phyloP scores from a whole-genome alignment of 345 rosid genomes.

The Aquilaria yunnanensis region DNA sequence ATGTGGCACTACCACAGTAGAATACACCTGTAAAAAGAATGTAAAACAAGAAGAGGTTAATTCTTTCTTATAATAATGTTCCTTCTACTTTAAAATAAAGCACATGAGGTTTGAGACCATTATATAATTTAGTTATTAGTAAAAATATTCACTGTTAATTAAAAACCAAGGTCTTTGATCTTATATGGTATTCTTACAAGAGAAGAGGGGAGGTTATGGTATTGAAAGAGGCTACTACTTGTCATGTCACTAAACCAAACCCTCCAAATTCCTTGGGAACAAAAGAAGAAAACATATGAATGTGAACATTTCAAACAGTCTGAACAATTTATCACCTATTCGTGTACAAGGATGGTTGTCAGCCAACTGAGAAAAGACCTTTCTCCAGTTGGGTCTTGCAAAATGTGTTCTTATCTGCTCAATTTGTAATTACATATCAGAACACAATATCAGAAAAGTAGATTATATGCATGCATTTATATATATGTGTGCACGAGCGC shows the following conservation, averaged over 20 bases:
- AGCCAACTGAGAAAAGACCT: slow-evolving; percentile 66
- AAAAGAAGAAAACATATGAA: too few relatives aligned
- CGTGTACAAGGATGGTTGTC: slow-evolving; percentile 48
- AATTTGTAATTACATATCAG: slow-evolving; percentile 4
- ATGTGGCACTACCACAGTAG: slow-evolving; percentile 89
- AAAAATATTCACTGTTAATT: neutral
- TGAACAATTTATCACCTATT: slow-evolving; percentile 39
- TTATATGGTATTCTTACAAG: neutral
- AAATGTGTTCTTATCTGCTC: slow-evolving; percentile 90
- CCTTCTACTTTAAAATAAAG: too few relatives aligned
- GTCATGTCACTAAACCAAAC: too few relatives aligned
- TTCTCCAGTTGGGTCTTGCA: slow-evolving; percentile 94
- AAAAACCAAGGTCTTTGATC: neutral
- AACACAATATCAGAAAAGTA: neutral
- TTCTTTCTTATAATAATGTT: too few relatives aligned
- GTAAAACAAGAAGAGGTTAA: too few relatives aligned
- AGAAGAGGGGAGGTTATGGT: neutral
- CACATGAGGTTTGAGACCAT: too few relatives aligned
- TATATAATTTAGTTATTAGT: too few relatives aligned
- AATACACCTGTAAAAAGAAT: slow-evolving; percentile 62
- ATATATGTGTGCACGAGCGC: neutral
- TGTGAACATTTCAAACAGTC: too few relatives aligned
- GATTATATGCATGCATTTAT: too few relatives aligned
- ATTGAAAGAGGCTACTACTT: neutral
- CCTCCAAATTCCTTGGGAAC: too few relatives aligned